Evolutionary conservation across 306 rosid species (phyloP).

Genomic region (Medicago truncatula): DNA sequence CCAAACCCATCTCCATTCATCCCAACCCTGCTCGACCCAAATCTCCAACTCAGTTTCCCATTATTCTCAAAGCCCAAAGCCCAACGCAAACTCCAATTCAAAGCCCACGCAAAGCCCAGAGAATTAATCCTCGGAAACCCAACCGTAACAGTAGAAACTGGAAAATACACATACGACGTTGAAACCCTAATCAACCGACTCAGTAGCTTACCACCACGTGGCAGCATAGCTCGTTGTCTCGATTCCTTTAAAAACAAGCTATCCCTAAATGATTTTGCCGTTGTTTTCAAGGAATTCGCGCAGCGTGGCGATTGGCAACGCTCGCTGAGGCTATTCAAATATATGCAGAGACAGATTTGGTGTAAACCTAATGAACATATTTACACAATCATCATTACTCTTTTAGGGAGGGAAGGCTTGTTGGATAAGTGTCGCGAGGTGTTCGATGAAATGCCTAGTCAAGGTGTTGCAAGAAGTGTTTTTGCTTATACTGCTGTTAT

Average conservation of each 20-base stretch:
- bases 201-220: conserved; percentile 89
- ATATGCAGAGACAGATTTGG: conserved; percentile 98
- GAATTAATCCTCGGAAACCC: conserved; percentile 79
- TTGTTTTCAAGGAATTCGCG: conserved; percentile 96
- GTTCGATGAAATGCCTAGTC: conserved; percentile 90
- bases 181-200: conserved; percentile 92
- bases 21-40: conserved; percentile 48
- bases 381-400: conserved; percentile 80
- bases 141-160: conserved; percentile 78
- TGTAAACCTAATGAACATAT: conserved; percentile 96
- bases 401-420: conserved; percentile 86
- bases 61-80: background rate
- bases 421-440: conserved; percentile 84
- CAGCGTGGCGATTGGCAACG: conserved; percentile 96
- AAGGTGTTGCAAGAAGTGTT: conserved; percentile 76
- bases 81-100: conserved; percentile 20
- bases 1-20: conserved; percentile 56
- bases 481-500: conserved; percentile 88
- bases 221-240: conserved; percentile 95
- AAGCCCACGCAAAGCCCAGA: conserved; percentile 61
- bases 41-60: conserved; percentile 41
- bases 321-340: conserved; percentile 83
- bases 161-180: conserved; percentile 91
- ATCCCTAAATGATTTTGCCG: conserved; percentile 85
- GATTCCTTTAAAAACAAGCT: conserved; percentile 91